Conservation (phyloP, 768 basidiomycete genomes). For the Sistotremastrum suecicum region DNA sequence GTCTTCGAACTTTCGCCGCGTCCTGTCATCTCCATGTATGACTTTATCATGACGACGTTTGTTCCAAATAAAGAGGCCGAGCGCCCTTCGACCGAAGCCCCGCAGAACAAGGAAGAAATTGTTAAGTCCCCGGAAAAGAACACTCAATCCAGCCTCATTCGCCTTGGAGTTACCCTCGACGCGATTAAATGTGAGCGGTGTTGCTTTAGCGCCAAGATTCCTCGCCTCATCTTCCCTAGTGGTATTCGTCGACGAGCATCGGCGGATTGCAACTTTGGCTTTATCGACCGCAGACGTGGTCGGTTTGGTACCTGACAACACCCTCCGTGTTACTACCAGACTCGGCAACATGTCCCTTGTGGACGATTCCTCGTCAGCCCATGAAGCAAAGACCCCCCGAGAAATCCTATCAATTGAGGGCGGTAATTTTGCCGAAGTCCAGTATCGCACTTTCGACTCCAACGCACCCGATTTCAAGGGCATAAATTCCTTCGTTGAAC, state of each 20-base stretch:
- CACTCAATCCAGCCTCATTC: constrained; percentile 27
- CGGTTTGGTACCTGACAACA: constrained; percentile 54
- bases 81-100: constrained; percentile 3
- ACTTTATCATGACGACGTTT: constrained; percentile 97
- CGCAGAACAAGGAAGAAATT: neutral
- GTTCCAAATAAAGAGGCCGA: constrained; percentile 31
- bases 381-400: constrained; percentile 55
- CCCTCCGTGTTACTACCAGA: constrained; percentile 65
- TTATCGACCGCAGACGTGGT: constrained; percentile 83
- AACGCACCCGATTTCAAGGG: constrained; percentile 54
- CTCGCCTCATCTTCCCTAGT: constrained; percentile 29
- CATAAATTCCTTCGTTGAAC: constrained; percentile 67
- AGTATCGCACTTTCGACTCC: constrained; percentile 83
- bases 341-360: constrained; percentile 72
- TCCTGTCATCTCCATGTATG: constrained; percentile 81
- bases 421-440: constrained; percentile 84
- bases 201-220: neutral
- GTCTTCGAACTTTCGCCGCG: constrained; percentile 81
- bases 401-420: constrained; percentile 89
- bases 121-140: constrained; percentile 3
- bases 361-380: constrained; percentile 47
- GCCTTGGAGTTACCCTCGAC: constrained; percentile 70
- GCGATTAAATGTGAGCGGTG: constrained; percentile 55
- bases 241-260: constrained; percentile 54
- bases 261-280: constrained; percentile 72